Percentiles rank a stretch among this genome's conserved stretches.
These are phyloP conservation scores for Polygonum maritimum DNA, from an alignment of 148 eudicot species.

Conservation along the genomic window DNA sequence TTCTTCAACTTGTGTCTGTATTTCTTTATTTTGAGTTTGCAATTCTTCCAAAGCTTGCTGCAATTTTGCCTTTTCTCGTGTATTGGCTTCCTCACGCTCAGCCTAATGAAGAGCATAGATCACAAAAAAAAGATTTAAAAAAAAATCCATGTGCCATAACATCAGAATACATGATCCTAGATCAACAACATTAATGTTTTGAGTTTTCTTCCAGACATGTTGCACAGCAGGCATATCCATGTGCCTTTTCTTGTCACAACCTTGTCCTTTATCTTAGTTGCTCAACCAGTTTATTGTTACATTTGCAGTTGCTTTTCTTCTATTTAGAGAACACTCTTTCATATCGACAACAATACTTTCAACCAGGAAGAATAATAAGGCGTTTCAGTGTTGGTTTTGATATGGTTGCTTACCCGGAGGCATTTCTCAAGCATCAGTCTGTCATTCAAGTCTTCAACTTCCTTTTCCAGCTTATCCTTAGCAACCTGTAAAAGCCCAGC, in stretches of 20 bases:
- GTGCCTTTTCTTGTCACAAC: neutral
- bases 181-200: neutral
- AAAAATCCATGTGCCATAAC: neutral
- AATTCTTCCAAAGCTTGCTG: constrained; percentile 9
- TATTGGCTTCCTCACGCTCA: constrained; percentile 51
- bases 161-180: neutral
- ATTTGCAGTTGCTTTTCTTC: neutral
- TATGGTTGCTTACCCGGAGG: constrained; percentile 40
- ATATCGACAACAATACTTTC: neutral
- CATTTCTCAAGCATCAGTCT: constrained; percentile 67
- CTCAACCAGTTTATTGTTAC: neutral
- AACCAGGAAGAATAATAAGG: too few species aligned
- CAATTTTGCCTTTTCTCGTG: constrained; percentile 43
- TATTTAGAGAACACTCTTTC: neutral
- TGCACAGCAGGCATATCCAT: neutral
- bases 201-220: neutral
- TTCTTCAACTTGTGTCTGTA: constrained; percentile 3
- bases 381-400: neutral
- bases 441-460: constrained; percentile 68
- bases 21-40: neutral
- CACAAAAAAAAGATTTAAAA: neutral
- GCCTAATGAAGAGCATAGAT: constrained; percentile 24
- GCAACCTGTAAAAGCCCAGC: constrained; percentile 79
- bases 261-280: neutral
- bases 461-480: constrained; percentile 65